Evolutionary conservation across 495 filamentous ascomycete species (phyloP).

Genomic region (Bryoglossum gracile): DNA sequence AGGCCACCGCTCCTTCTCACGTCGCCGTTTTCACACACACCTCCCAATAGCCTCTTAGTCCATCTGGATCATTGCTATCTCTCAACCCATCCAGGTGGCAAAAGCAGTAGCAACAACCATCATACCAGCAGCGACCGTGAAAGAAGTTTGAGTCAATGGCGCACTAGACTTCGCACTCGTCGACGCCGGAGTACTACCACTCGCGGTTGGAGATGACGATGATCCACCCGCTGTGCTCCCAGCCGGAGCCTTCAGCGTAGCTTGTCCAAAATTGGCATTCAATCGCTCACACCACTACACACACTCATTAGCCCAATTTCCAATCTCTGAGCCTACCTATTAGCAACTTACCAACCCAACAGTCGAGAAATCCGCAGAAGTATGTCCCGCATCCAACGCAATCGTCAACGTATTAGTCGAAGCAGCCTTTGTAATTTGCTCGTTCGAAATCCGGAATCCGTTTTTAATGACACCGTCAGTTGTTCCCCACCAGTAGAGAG

Average conservation of each 20-base stretch:
- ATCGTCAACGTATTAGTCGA: conserved; percentile 6
- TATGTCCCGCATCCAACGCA: conserved; percentile 20
- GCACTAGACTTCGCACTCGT: neutral
- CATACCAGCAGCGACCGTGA: no score
- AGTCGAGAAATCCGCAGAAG: conserved; percentile 12
- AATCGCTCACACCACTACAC: conserved; percentile 25
- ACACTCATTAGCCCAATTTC: no score
- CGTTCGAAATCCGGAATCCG: conserved; percentile 24
- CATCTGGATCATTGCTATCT: no score
- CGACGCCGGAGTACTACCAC: neutral
- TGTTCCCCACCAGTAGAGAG: conserved; percentile 25
- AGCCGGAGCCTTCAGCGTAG: neutral
- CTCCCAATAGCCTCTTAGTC: no score
- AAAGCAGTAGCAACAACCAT: no score
- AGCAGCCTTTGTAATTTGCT: conserved; percentile 10
- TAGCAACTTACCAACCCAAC: no score
- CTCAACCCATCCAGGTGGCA: no score
- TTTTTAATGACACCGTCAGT: conserved; percentile 9
- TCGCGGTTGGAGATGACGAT: neutral
- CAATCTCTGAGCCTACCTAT: no score
- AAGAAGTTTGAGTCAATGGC: no score
- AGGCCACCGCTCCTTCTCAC: no score
- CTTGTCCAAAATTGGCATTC: conserved; percentile 21
- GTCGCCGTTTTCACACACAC: no score
- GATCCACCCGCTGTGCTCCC: neutral